A percentile compares a stretch with the other conserved stretches of the same genome.
Conservation (phyloP, 306 rosid genomes). For the Nissolia schottii region DNA sequence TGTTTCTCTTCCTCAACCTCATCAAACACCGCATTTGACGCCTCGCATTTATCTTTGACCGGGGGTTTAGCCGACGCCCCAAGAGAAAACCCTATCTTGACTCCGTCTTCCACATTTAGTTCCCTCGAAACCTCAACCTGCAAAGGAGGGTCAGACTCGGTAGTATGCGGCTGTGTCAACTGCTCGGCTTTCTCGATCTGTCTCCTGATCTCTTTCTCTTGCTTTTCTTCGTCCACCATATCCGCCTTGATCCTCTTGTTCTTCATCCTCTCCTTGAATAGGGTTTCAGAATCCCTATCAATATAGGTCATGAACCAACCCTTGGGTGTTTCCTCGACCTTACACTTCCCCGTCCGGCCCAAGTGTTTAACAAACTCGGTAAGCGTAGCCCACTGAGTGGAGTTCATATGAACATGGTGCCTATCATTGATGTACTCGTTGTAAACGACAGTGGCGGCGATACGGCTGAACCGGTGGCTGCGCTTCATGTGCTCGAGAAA, state of each 20-base stretch:
- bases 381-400: constrained; percentile 76
- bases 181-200: constrained; percentile 79
- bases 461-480: constrained; percentile 81
- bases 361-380: constrained; percentile 84
- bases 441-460: constrained; percentile 89
- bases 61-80: constrained; percentile 42
- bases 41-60: constrained; percentile 45
- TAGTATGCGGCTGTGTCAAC: constrained; percentile 31
- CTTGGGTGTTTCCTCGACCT: constrained; percentile 93
- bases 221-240: constrained; percentile 84
- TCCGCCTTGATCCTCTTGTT: constrained; percentile 62
- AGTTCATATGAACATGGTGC: constrained; percentile 87
- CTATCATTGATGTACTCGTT: constrained; percentile 80
- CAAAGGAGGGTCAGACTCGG: constrained; percentile 34
- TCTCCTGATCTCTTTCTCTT: constrained; percentile 74
- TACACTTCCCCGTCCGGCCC: constrained; percentile 78
- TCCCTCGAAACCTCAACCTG: constrained; percentile 39
- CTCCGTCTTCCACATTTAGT: constrained; percentile 57
- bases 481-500: constrained; percentile 88
- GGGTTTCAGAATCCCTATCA: constrained; percentile 69
- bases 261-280: constrained; percentile 79
- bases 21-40: constrained; percentile 47
- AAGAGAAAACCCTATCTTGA: constrained; percentile 70
- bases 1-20: constrained; percentile 52
- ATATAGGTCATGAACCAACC: constrained; percentile 95